Evolutionary conservation across 1,139 yeast species (phyloP).

Genomic region (Scheffersomyces segobiensis): DNA sequence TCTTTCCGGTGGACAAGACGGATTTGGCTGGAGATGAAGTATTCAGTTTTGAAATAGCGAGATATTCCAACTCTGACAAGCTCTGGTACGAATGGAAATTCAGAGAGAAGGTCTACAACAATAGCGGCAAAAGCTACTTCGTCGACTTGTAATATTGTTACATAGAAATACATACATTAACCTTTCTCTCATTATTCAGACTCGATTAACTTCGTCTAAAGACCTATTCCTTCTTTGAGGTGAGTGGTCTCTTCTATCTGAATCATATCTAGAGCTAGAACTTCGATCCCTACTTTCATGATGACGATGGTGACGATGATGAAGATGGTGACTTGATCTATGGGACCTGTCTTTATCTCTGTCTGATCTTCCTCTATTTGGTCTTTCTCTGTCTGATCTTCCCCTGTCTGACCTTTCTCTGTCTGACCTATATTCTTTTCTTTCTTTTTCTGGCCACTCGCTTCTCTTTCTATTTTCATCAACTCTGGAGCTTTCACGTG

Average conservation of each 20-base stretch:
- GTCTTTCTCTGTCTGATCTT: conserved; percentile 6
- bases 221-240: conserved; percentile 2
- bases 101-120: conserved; percentile 20
- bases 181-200: not conserved
- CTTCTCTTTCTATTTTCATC: conserved; percentile 15
- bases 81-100: conserved; percentile 81
- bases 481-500: conserved; percentile 13
- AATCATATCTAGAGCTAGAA: conserved; percentile 20
- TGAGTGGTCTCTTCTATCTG: conserved; percentile 24
- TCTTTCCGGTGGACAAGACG: conserved; percentile 66
- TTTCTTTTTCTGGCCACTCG: not conserved
- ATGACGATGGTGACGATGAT: not conserved
- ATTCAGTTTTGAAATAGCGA: conserved; percentile 49
- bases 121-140: conserved; percentile 10
- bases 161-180: not conserved
- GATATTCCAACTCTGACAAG: conserved; percentile 24
- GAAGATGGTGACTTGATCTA: not conserved
- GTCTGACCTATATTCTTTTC: conserved; percentile 4
- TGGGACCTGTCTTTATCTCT: not conserved
- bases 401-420: conserved; percentile 11
- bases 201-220: not conserved
- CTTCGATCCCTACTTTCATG: conserved; percentile 6
- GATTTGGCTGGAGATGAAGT: conserved; percentile 44
- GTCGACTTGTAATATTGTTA: not conserved
- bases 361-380: conserved; percentile 1